These are phyloP conservation scores for Encephalitozoon romaleae DNA, from an alignment of 371 early-diverging fungal genomes.

Conservation along the genomic window DNA sequence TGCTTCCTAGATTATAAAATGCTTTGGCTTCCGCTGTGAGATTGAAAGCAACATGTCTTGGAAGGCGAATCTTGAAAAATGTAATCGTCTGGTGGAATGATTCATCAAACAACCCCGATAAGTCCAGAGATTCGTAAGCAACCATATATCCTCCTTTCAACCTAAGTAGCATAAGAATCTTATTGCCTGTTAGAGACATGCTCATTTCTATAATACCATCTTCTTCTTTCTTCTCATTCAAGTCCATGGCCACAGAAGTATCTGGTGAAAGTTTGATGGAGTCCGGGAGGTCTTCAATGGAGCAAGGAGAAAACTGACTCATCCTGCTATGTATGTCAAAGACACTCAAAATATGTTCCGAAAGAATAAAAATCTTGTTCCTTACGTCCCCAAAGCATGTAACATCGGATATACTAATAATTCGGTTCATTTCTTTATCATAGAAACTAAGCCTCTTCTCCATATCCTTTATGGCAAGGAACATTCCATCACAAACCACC, in stretches of 20 bases:
- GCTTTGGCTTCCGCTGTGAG: background rate
- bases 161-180: background rate
- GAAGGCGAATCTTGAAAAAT: background rate
- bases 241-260: background rate
- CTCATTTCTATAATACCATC: background rate
- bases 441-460: background rate
- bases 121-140: background rate
- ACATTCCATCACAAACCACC: background rate
- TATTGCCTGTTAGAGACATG: background rate
- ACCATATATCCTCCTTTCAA: background rate
- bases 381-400: background rate
- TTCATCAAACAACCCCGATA: background rate
- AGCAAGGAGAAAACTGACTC: background rate
- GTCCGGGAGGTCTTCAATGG: background rate
- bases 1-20: background rate
- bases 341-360: background rate
- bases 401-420: background rate
- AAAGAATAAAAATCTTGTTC: background rate
- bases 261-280: background rate
- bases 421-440: background rate
- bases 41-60: background rate
- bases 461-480: background rate
- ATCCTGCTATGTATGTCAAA: background rate
- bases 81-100: too few relatives aligned
- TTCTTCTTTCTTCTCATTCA: background rate